phyloP scores from a whole-genome alignment of 176 grass and related monocot genomes.

The Puya raimondii region DNA sequence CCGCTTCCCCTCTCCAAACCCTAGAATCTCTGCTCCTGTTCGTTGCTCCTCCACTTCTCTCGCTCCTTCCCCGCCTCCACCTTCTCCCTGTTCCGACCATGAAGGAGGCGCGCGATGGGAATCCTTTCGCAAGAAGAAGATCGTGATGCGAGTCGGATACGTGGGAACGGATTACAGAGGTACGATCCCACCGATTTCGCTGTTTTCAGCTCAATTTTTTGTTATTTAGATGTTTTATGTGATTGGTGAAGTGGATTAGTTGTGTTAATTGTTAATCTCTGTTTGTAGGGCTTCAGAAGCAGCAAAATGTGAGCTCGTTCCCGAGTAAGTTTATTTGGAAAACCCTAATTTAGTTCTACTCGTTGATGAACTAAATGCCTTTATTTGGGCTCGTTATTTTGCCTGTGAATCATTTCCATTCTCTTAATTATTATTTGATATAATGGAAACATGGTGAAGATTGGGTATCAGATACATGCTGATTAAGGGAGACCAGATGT shows the following conservation, averaged over 20 bases:
- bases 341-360: not conserved
- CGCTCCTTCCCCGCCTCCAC: constrained; percentile 12
- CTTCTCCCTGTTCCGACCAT: constrained; percentile 1
- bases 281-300: constrained; percentile 75
- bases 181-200: not conserved
- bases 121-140: constrained; percentile 77
- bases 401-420: not conserved
- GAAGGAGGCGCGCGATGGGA: constrained; percentile 46
- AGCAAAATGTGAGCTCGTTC: constrained; percentile 41
- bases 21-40: constrained; percentile 19
- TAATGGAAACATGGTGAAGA: no score
- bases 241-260: not conserved
- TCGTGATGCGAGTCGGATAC: constrained; percentile 76
- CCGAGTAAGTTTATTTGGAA: constrained; percentile 45
- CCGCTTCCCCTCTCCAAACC: constrained; percentile 6
- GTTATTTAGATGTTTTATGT: not conserved
- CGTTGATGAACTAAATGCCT: not conserved
- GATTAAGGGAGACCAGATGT: no score
- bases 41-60: constrained; percentile 15
- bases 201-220: not conserved
- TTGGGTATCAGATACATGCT: no score
- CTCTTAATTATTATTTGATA: not conserved
- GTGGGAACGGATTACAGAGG: constrained; percentile 83
- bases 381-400: not conserved
- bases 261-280: constrained; percentile 5